phyloP scores from a whole-genome alignment of 768 basidiomycete genomes.

The Pulveroboletus ravenelii region DNA sequence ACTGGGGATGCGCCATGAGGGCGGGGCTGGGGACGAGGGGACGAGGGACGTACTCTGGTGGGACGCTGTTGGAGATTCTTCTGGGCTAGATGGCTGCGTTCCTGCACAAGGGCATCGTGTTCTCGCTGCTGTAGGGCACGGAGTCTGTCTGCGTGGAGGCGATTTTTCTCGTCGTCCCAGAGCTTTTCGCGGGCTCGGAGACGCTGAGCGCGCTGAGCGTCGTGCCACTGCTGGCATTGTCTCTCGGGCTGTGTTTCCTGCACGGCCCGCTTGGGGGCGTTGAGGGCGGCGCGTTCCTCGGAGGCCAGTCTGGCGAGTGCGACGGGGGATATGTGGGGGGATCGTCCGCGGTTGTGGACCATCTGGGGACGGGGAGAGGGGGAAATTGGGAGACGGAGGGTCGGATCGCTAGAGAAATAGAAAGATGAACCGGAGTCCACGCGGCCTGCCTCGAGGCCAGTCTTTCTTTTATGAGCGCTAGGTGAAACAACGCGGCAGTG shows the following conservation, averaged over 20 bases:
- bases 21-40: background rate
- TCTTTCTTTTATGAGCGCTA: background rate
- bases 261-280: conserved; percentile 37
- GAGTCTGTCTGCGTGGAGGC: conserved; percentile 37
- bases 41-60: conserved; percentile 18
- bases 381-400: background rate
- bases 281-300: no score
- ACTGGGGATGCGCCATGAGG: conserved; percentile 12
- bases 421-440: background rate
- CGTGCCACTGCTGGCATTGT: conserved; percentile 31
- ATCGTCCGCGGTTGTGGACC: conserved; percentile 37
- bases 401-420: background rate
- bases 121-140: conserved; percentile 33
- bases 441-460: conserved; percentile 1
- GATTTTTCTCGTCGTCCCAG: conserved; percentile 46
- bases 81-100: conserved; percentile 21
- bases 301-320: conserved; percentile 42
- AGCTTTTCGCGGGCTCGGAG: conserved; percentile 43
- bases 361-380: conserved; percentile 1
- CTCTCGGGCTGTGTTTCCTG: conserved; percentile 31
- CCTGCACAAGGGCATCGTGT: conserved; percentile 25
- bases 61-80: conserved; percentile 7
- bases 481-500: background rate
- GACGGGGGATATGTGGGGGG: conserved; percentile 38
- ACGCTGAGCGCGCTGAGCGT: conserved; percentile 35